phyloP scores from a whole-genome alignment of 177 flowering plant species.

The Vitis hybrid region DNA sequence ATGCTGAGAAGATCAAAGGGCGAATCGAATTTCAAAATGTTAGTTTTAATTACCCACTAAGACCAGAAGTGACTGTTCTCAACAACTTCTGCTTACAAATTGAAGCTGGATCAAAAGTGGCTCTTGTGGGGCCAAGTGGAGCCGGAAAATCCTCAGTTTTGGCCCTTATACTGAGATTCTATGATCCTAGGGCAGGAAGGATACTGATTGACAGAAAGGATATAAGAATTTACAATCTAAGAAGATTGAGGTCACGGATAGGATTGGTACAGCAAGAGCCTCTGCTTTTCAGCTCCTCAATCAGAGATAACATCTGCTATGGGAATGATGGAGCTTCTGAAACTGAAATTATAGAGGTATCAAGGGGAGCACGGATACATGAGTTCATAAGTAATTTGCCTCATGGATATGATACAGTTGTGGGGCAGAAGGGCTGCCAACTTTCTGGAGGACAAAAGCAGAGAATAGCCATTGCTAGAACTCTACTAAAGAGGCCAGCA shows the following conservation, averaged over 20 bases:
- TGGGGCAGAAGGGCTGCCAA: constrained; percentile 76
- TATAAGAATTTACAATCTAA: constrained; percentile 47
- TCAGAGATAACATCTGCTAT: constrained; percentile 63
- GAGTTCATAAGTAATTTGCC: constrained; percentile 61
- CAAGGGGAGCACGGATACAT: constrained; percentile 55
- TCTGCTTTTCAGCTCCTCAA: constrained; percentile 63
- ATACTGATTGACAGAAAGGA: constrained; percentile 54
- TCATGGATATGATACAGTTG: constrained; percentile 59
- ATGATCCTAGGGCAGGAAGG: constrained; percentile 51
- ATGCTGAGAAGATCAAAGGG: constrained; percentile 38
- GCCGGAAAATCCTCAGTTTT: constrained; percentile 72
- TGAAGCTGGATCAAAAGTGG: constrained; percentile 58
- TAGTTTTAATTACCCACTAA: constrained; percentile 50
- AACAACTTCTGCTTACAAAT: constrained; percentile 49
- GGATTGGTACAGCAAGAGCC: constrained; percentile 83
- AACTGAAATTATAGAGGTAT: constrained; percentile 51
- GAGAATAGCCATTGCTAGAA: constrained; percentile 71
- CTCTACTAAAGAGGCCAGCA: constrained; percentile 59
- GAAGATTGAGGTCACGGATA: constrained; percentile 58
- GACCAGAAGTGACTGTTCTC: constrained; percentile 55
- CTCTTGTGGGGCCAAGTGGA: constrained; percentile 76
- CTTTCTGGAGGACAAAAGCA: constrained; percentile 82
- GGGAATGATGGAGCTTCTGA: constrained; percentile 59
- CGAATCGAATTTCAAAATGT: constrained; percentile 48
- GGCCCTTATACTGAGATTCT: constrained; percentile 62